Percentiles rank a stretch among this genome's conserved stretches.
Conservation (phyloP, 2,329 filamentous ascomycete species). For the Pyrenophora teres region DNA sequence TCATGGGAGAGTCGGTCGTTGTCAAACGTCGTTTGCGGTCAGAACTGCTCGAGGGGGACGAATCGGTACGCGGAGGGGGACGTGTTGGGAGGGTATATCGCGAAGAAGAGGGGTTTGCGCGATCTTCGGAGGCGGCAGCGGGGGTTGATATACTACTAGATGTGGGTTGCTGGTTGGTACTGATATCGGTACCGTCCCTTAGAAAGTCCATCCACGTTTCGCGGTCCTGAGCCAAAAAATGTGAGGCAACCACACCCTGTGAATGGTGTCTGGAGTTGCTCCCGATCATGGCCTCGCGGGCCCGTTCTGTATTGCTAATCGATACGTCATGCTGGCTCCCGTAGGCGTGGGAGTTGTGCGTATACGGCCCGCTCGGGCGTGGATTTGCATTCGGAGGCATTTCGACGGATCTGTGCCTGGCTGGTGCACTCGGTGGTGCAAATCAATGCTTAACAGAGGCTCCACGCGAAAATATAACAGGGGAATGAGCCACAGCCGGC, state of each 20-base stretch:
- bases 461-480: background rate
- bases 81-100: conserved; percentile 28
- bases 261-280: conserved; percentile 13
- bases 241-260: conserved; percentile 35
- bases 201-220: conserved; percentile 47
- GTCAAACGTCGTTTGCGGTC: conserved; percentile 47
- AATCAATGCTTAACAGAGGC: background rate
- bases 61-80: conserved; percentile 23
- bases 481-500: background rate
- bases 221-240: conserved; percentile 35
- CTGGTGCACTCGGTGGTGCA: background rate
- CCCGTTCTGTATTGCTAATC: conserved; percentile 12
- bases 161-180: conserved; percentile 11
- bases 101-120: conserved; percentile 14
- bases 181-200: conserved; percentile 27
- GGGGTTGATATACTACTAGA: conserved; percentile 7
- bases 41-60: conserved; percentile 25
- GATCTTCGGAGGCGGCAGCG: conserved; percentile 9
- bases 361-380: conserved; percentile 12
- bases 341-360: conserved; percentile 25
- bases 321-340: conserved; percentile 18
- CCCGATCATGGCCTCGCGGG: conserved; percentile 2
- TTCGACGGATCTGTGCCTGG: background rate
- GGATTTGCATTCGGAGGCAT: conserved; percentile 23
- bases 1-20: conserved; percentile 38